A percentile compares a stretch with the other conserved stretches of the same genome.
phyloP scores from a whole-genome alignment of 805 yeast species.

The Kodamaea laetipori region DNA sequence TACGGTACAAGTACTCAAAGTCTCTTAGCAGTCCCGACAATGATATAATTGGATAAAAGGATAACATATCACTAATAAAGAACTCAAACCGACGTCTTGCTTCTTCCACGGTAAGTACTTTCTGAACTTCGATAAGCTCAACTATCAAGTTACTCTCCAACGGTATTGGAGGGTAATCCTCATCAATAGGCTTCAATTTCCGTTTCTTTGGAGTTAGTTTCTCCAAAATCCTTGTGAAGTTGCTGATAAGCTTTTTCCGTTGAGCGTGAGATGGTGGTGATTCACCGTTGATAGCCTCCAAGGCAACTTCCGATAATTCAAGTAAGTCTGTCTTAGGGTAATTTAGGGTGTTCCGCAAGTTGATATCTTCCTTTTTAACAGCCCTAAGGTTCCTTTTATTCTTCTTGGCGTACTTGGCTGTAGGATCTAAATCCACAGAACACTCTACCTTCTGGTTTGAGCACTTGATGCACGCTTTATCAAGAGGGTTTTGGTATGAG shows the following conservation, averaged over 20 bases:
- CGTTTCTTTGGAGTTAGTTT: conserved; percentile 7
- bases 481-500: conserved; percentile 49
- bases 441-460: conserved; percentile 46
- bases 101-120: conserved; percentile 22
- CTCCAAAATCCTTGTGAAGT: conserved; percentile 6
- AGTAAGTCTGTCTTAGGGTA: not conserved
- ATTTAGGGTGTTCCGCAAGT: too few species aligned
- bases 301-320: conserved; percentile 7
- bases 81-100: conserved; percentile 34
- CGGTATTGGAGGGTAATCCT: conserved; percentile 7
- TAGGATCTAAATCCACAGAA: conserved; percentile 55
- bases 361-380: not conserved
- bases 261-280: not conserved
- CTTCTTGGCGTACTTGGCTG: conserved; percentile 37
- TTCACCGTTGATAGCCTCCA: conserved; percentile 1
- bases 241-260: conserved; percentile 5
- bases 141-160: conserved; percentile 9
- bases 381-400: not conserved
- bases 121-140: conserved; percentile 1
- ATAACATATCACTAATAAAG: conserved; percentile 42
- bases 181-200: conserved; percentile 2
- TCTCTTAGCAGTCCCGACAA: conserved; percentile 37
- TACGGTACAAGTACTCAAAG: conserved; percentile 42
- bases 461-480: conserved; percentile 49
- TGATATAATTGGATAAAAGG: conserved; percentile 52